Evolutionary conservation across 78 protist genomes (phyloP), one percentile per base, ranked within the genome.

Genomic region (Dictyostelium capitatum): DNA sequence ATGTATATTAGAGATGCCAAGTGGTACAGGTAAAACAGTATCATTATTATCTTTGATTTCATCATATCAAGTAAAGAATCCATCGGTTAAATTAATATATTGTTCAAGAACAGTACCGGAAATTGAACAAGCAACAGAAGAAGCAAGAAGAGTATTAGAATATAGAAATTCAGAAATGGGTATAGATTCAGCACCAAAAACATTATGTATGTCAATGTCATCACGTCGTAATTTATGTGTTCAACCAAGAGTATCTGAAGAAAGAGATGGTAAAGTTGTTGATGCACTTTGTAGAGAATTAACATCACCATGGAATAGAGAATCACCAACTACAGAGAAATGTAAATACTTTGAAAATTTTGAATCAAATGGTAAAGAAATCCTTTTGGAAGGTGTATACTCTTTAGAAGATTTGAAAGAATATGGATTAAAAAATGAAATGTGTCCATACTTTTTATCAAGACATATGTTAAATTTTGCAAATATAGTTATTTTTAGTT

Each of bases 11-110:
- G 99, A 99, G 92, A 99, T 99, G 99, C 99, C 99, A 0, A 97
- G 98, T 19, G 99, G 99, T 20, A 99, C 99, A 0, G 99, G 99
- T 28, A 99, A 99, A 79, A 99, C 99, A 8, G 96, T 98, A 56
- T 89, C 99, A 10, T 82, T 99, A 23, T 82, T 99, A 25, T 83
- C 99, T 7, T 91, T 98, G 64, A 67, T 98, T 67, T 70, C 96
- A 41, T 79, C 99, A 4, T 97, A 97, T 79, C 97, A 98, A 72
- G 23, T 74, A 25, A 73, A 62, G 41, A 77, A 84, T 57, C 96
- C 83, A 83, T 50, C 77, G 73, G 95, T 91, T 74, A 87, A 72
- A 70, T 77, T 25, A 77, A 48, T 99, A 14, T 99, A 98, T 92
- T 98, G 99, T 96, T 96, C 99, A 10, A 98, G 99, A 41, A 99